phyloP scores from a whole-genome alignment of 805 yeast species.

The Myxozyma kluyveri region DNA sequence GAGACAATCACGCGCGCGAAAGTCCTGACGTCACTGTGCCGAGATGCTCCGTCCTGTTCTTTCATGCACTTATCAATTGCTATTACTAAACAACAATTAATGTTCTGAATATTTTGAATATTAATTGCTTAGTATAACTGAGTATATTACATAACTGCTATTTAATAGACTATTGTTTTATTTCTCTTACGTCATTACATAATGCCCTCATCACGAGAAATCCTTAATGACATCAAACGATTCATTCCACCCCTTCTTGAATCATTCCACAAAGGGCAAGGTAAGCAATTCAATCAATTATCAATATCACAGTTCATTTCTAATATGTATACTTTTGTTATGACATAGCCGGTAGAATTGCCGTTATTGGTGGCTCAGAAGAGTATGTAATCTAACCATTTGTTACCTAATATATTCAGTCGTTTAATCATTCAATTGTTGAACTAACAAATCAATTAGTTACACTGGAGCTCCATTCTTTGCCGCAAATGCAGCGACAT shows the following conservation, averaged over 20 bases:
- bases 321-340: not conserved
- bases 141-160: too few species aligned
- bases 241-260: slow-evolving; percentile 76
- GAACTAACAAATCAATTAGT: slow-evolving; percentile 33
- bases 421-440: not conserved
- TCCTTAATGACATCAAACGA: slow-evolving; percentile 50
- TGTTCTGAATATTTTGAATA: too few species aligned
- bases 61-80: too few species aligned
- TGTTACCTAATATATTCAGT: not conserved
- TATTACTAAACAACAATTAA: too few species aligned
- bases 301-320: not conserved
- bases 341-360: slow-evolving; percentile 64
- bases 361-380: slow-evolving; percentile 89
- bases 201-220: slow-evolving; percentile 40
- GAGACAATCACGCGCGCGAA: too few species aligned
- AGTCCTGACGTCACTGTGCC: too few species aligned
- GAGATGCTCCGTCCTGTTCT: too few species aligned
- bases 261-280: slow-evolving; percentile 81
- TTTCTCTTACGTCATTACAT: too few species aligned
- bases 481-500: slow-evolving; percentile 78
- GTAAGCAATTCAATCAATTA: slow-evolving; percentile 32
- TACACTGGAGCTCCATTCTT: slow-evolving; percentile 97
- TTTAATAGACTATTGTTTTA: too few species aligned
- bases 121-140: too few species aligned
- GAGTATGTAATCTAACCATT: slow-evolving; percentile 46